phyloP scores from a whole-genome alignment of 345 rosid species.

The Eucalyptus dawsonii region DNA sequence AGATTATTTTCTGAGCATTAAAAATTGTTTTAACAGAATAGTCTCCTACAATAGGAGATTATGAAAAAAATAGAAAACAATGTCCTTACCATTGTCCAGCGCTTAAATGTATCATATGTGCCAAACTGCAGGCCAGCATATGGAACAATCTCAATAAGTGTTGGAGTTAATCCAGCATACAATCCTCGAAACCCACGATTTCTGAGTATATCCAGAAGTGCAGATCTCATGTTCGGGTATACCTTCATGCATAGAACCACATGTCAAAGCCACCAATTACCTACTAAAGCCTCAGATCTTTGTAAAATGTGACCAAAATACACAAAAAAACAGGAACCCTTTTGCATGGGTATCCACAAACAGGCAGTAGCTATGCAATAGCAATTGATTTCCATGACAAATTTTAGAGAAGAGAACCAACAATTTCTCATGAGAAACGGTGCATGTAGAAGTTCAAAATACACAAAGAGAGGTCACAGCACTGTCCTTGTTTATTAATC shows the following conservation, averaged over 20 bases:
- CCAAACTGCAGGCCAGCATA: conserved; percentile 98
- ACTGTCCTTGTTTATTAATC: neutral
- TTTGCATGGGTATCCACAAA: neutral
- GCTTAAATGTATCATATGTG: conserved; percentile 84
- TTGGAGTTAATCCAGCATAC: conserved; percentile 89
- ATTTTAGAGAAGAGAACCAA: neutral
- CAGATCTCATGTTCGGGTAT: conserved; percentile 96
- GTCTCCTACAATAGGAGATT: neutral
- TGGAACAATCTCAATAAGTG: conserved; percentile 88
- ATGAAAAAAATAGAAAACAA: neutral
- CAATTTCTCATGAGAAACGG: neutral
- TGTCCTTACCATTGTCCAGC: conserved; percentile 68
- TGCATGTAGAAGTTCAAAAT: neutral
- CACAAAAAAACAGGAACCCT: neutral
- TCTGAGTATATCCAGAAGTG: conserved; percentile 52
- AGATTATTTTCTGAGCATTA: neutral
- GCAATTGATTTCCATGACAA: neutral
- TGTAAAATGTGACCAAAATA: neutral
- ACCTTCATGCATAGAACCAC: conserved; percentile 28
- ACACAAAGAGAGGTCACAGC: neutral
- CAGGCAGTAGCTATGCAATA: neutral
- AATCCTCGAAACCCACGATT: conserved; percentile 78
- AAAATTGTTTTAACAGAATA: neutral
- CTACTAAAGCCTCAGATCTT: neutral
- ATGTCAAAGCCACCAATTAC: neutral